Evolutionary conservation across 805 yeast species (phyloP).

Genomic region (Yarrowia sp.): DNA sequence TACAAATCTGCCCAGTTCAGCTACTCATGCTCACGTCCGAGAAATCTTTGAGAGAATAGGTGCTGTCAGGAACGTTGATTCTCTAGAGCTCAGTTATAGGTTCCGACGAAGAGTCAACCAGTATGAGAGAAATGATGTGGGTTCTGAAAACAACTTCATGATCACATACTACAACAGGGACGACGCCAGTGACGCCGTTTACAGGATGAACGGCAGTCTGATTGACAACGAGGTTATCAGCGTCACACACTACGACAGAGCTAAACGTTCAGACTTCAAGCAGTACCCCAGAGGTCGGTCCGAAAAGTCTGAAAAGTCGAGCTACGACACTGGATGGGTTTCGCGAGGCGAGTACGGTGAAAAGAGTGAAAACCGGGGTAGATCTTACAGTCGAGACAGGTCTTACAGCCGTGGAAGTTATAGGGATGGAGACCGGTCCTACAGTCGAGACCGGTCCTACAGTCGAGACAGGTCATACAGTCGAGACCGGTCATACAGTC

Average conservation of each 20-base stretch:
- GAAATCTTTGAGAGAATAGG: slow-evolving; percentile 16
- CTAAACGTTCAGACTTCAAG: neutral
- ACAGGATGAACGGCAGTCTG: slow-evolving; percentile 19
- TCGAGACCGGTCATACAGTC: too few relatives aligned
- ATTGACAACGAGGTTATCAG: slow-evolving; percentile 14
- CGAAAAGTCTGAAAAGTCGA: neutral
- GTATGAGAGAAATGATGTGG: slow-evolving; percentile 34
- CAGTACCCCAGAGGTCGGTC: neutral
- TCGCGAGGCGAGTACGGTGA: neutral
- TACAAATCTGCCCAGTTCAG: neutral
- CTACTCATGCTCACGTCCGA: neutral
- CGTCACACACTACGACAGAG: neutral
- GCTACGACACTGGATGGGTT: slow-evolving; percentile 15
- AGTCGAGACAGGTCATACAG: neutral
- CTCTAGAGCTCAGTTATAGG: slow-evolving; percentile 42
- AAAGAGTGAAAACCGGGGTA: neutral
- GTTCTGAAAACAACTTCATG: slow-evolving; percentile 16
- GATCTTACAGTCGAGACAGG: neutral
- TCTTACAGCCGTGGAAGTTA: slow-evolving; percentile 4
- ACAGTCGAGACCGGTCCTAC: neutral
- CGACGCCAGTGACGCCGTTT: slow-evolving; percentile 17
- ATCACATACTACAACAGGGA: slow-evolving; percentile 1
- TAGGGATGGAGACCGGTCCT: neutral
- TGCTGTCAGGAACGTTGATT: slow-evolving; percentile 46
- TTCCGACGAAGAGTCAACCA: slow-evolving; percentile 40